These are phyloP conservation scores for Rhodotorula toruloides DNA, from an alignment of 768 basidiomycete genomes.

Conservation along the genomic window DNA sequence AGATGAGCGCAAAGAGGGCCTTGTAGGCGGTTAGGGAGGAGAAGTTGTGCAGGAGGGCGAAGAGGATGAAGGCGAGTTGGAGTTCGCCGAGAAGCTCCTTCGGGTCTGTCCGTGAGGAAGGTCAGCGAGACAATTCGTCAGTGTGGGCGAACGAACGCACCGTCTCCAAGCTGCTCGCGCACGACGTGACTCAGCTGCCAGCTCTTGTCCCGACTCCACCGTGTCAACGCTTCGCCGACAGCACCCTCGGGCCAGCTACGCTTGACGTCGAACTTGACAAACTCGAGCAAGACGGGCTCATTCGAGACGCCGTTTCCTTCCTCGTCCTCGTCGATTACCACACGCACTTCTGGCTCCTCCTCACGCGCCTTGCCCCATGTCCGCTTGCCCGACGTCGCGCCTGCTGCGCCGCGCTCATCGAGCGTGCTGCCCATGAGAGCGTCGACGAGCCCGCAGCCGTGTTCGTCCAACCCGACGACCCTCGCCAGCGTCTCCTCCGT, in stretches of 20 bases:
- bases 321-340: conserved; percentile 6
- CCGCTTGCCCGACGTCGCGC: conserved; percentile 1
- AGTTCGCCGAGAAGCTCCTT: conserved; percentile 45
- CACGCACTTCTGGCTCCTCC: conserved; percentile 1
- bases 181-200: conserved; percentile 46
- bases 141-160: conserved; percentile 39
- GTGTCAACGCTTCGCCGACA: conserved; percentile 47
- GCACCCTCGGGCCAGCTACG: conserved; percentile 48
- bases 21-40: conserved; percentile 48
- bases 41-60: conserved; percentile 48
- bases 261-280: conserved; percentile 46
- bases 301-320: conserved; percentile 6
- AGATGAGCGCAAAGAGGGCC: conserved; percentile 45
- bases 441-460: conserved; percentile 41
- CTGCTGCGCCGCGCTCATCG: conserved; percentile 33
- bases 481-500: conserved; percentile 36
- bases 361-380: conserved; percentile 39
- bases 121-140: neutral
- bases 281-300: conserved; percentile 39
- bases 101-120: conserved; percentile 38
- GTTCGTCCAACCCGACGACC: conserved; percentile 42
- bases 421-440: conserved; percentile 42
- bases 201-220: conserved; percentile 48
- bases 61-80: conserved; percentile 48
- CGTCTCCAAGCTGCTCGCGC: conserved; percentile 35